A percentile compares a stretch with the other conserved stretches of the same genome.
phyloP scores from a whole-genome alignment of 192 early-diverging fungal genomes.

The Linderina pennispora region DNA sequence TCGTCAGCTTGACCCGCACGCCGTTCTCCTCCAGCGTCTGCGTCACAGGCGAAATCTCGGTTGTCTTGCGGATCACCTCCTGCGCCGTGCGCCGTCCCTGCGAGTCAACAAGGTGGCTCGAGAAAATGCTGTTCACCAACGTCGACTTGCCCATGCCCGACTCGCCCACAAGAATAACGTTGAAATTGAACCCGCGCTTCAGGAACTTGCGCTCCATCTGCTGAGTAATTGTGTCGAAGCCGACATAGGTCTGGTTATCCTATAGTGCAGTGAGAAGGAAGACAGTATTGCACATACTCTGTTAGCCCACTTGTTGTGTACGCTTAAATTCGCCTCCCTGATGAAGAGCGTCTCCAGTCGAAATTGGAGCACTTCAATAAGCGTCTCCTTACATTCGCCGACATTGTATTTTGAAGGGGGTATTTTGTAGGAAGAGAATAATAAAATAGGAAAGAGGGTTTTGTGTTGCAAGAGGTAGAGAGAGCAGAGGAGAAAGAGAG shows the following conservation, averaged over 20 bases:
- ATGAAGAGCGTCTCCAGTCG: too few species aligned
- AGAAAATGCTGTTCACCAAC: constrained; percentile 97
- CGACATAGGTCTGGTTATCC: constrained; percentile 86
- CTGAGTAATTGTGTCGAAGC: constrained; percentile 93
- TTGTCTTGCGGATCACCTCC: constrained; percentile 86
- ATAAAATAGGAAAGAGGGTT: background rate
- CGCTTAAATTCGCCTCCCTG: too few species aligned
- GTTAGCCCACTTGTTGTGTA: too few species aligned
- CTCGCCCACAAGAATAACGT: constrained; percentile 97
- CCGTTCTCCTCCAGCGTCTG: constrained; percentile 96
- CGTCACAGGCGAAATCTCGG: constrained; percentile 87
- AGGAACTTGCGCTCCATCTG: constrained; percentile 98
- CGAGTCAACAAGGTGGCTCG: constrained; percentile 89
- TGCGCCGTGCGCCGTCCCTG: constrained; percentile 77
- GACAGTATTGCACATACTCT: too few species aligned
- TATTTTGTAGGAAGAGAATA: background rate
- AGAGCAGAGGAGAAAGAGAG: background rate
- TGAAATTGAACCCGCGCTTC: constrained; percentile 97
- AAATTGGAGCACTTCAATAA: too few species aligned
- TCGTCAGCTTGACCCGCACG: constrained; percentile 87
- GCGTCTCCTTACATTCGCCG: too few species aligned
- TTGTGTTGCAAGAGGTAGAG: constrained; percentile 10
- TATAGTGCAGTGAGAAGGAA: constrained; percentile 21
- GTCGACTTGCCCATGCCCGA: constrained; percentile 98
- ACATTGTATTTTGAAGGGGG: too few species aligned